phyloP scores from a whole-genome alignment of 257 asterid species.

The Petunia secreta region DNA sequence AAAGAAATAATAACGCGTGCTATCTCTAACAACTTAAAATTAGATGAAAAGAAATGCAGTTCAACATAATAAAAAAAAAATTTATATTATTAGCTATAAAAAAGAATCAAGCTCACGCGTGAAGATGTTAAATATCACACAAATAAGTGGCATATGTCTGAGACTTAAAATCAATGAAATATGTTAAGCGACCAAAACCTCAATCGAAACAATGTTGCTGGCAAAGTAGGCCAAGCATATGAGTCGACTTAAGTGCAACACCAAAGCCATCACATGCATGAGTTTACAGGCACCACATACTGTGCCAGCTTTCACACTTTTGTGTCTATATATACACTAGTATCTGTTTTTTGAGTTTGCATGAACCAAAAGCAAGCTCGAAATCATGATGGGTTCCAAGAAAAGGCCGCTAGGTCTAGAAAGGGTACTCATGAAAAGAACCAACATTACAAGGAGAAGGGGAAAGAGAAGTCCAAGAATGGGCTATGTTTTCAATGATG shows the following conservation, averaged over 20 bases:
- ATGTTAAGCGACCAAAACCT: not conserved
- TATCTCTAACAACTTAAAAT: too few species aligned
- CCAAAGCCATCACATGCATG: slow-evolving; percentile 23
- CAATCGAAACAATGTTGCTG: not conserved
- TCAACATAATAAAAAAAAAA: too few species aligned
- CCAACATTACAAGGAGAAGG: not conserved
- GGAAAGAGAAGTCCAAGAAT: slow-evolving; percentile 10
- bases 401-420: not conserved
- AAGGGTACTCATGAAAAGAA: not conserved
- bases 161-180: not conserved
- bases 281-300: slow-evolving; percentile 15
- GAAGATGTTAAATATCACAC: too few species aligned
- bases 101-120: too few species aligned
- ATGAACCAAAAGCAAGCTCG: not conserved
- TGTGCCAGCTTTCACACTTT: slow-evolving; percentile 15
- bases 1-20: too few species aligned
- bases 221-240: slow-evolving; percentile 22
- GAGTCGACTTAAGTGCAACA: slow-evolving; percentile 4
- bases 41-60: too few species aligned
- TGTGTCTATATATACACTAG: slow-evolving; percentile 5
- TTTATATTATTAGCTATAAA: too few species aligned
- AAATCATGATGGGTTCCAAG: not conserved
- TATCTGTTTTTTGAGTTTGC: not conserved
- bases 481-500: not conserved
- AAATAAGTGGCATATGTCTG: too few species aligned